Percentiles rank a stretch among this genome's conserved stretches.
These are phyloP conservation scores for Entamoeba dispar DNA, from an alignment of 208 protist genomes.

Conservation along the genomic window DNA sequence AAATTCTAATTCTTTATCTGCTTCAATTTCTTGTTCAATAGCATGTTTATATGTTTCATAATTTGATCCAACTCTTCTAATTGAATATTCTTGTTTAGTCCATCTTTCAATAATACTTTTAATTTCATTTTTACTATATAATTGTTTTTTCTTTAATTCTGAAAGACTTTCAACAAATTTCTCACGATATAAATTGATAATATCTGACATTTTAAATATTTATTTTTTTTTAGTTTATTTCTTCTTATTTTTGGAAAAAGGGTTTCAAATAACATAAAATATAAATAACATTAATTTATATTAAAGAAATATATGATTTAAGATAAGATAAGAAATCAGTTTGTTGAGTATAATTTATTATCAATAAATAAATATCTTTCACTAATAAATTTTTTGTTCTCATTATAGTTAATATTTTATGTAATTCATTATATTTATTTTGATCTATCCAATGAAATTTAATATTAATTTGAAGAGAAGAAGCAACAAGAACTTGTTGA, in stretches of 20 bases:
- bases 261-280: neutral
- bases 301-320: neutral
- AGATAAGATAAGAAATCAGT: neutral
- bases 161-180: neutral
- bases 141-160: neutral
- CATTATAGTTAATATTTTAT: neutral
- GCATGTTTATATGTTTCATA: neutral
- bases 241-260: neutral
- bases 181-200: neutral
- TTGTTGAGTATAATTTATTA: neutral
- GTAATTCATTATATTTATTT: neutral
- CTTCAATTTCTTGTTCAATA: neutral
- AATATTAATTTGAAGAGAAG: neutral
- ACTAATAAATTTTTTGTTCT: neutral
- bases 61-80: neutral
- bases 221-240: neutral
- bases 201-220: neutral
- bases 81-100: neutral
- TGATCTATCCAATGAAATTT: neutral
- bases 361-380: neutral
- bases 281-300: neutral
- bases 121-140: neutral
- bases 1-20: neutral
- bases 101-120: neutral
- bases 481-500: neutral